Evolutionary conservation across 139 green algal species (phyloP).

Genomic region (Coelastrella sp.): DNA sequence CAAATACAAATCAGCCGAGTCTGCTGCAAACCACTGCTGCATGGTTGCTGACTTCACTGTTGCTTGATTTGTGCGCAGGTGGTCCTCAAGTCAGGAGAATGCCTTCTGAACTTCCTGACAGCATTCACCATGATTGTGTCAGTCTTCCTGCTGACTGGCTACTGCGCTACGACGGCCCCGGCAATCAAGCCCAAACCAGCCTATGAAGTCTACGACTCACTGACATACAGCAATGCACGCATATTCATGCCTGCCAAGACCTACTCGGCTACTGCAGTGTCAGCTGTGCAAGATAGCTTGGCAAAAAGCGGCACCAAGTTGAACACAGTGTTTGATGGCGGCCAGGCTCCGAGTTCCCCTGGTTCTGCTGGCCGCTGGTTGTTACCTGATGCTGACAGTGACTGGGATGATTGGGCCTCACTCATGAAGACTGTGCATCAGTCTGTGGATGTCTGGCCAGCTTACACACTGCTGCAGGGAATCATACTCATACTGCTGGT

Average conservation of each 20-base stretch:
- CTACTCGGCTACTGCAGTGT: background rate
- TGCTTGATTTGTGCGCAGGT: background rate
- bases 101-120: conserved; percentile 34
- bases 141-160: conserved; percentile 44
- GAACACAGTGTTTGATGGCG: background rate
- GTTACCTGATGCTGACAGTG: conserved; percentile 37
- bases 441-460: conserved; percentile 51
- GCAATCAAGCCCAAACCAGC: conserved; percentile 31
- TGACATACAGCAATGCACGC: conserved; percentile 16
- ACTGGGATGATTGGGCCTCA: conserved; percentile 1
- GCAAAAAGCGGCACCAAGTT: background rate
- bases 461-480: conserved; percentile 57
- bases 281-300: background rate
- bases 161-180: conserved; percentile 8
- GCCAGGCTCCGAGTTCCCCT: background rate
- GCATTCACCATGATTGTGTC: conserved; percentile 25
- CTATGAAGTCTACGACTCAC: conserved; percentile 56
- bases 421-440: conserved; percentile 31
- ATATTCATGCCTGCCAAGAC: conserved; percentile 39
- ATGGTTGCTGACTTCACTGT: too few species aligned
- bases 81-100: conserved; percentile 10
- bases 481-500: conserved; percentile 58
- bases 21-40: too few species aligned
- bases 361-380: conserved; percentile 52
- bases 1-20: too few species aligned